Percentiles rank a stretch among this genome's conserved stretches.
Conservation (phyloP, 1,284 basidiomycete genomes). For the Leccinum angustisporum region DNA sequence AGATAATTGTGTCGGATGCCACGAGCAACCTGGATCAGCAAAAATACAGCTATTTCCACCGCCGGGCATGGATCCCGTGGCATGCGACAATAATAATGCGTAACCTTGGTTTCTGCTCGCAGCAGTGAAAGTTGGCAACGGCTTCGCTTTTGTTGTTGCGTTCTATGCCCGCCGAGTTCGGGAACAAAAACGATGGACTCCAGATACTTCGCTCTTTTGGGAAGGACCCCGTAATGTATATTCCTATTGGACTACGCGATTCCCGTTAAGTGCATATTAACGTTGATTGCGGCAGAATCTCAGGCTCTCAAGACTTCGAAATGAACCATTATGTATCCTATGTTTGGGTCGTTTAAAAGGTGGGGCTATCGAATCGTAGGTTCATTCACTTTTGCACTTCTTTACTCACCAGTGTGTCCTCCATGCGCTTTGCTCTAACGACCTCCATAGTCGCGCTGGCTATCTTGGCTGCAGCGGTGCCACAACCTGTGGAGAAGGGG, state of each 20-base stretch:
- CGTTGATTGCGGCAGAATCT: not conserved
- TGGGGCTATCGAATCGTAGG: not conserved
- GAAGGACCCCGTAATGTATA: not conserved
- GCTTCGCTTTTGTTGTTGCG: not conserved
- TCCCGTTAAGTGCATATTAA: not conserved
- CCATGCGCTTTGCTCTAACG: constrained; percentile 12
- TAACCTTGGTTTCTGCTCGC: not conserved
- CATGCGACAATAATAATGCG: not conserved
- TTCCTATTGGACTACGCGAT: not conserved
- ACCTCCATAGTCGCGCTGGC: constrained; percentile 6
- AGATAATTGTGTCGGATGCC: not conserved
- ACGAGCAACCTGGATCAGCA: not conserved
- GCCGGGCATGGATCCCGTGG: not conserved
- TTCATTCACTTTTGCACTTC: not conserved
- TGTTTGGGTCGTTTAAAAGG: constrained; percentile 3
- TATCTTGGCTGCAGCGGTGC: constrained; percentile 6
- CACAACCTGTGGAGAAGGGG: not conserved
- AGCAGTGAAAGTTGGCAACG: not conserved
- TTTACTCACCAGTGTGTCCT: not conserved
- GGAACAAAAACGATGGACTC: not conserved
- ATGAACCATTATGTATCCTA: not conserved
- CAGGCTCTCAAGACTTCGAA: not conserved
- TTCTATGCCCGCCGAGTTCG: not conserved
- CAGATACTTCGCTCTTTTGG: not conserved
- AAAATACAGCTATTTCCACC: not conserved